phyloP scores from a whole-genome alignment of 83 land plant species.

The Thuja plicata region DNA sequence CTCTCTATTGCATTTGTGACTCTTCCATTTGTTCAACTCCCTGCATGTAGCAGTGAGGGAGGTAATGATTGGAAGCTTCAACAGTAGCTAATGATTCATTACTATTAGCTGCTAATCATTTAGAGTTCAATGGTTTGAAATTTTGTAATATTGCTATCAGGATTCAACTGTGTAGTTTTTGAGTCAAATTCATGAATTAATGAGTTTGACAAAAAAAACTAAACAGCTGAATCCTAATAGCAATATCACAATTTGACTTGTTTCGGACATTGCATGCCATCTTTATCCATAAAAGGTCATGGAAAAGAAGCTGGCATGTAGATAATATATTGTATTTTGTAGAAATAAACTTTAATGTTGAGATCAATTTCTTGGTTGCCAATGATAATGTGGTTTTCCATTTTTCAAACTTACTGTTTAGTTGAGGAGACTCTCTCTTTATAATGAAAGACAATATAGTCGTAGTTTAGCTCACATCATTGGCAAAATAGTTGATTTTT shows the following conservation, averaged over 20 bases:
- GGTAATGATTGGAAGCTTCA: not conserved
- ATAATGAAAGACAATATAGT: not conserved
- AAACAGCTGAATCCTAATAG: too few species aligned
- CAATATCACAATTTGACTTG: too few species aligned
- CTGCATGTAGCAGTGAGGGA: slow-evolving; percentile 32
- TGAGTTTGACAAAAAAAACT: too few species aligned
- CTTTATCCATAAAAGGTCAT: not conserved
- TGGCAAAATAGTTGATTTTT: not conserved
- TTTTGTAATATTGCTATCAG: not conserved
- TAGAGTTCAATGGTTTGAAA: not conserved
- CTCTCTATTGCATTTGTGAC: slow-evolving; percentile 57
- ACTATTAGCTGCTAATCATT: not conserved
- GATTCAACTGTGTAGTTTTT: too few species aligned
- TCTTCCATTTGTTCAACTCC: slow-evolving; percentile 40
- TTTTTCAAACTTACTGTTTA: not conserved
- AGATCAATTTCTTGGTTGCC: too few species aligned
- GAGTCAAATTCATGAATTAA: too few species aligned
- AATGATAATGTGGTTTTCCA: not conserved
- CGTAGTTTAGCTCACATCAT: not conserved
- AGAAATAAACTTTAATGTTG: not conserved
- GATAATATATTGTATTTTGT: too few species aligned
- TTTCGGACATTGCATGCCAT: not conserved
- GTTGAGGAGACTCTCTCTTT: not conserved
- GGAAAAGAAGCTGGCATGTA: not conserved
- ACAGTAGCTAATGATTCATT: not conserved